phyloP scores from a whole-genome alignment of 2,329 filamentous ascomycete genomes.

The Tolypocladium tropicale region DNA sequence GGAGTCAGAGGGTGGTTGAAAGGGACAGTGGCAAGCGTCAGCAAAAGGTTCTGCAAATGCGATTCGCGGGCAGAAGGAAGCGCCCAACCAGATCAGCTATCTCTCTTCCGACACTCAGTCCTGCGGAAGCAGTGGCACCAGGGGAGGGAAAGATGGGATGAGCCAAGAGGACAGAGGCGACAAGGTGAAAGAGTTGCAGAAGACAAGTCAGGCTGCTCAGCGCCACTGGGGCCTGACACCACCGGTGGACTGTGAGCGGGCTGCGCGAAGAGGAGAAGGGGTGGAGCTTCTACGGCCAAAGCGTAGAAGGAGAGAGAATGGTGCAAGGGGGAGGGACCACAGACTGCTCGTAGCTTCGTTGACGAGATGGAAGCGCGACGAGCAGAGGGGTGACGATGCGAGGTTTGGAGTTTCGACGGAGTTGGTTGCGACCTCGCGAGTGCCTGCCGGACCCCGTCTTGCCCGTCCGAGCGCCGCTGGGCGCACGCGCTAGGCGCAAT shows the following conservation, averaged over 20 bases:
- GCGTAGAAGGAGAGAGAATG: background rate
- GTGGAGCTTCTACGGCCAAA: background rate
- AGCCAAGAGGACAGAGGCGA: background rate
- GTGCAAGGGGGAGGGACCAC: background rate
- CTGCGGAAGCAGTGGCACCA: slow-evolving; percentile 3
- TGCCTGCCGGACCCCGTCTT: background rate
- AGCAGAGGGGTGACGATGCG: background rate
- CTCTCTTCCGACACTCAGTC: slow-evolving; percentile 23
- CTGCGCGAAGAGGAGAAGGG: background rate
- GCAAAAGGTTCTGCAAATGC: slow-evolving; percentile 18
- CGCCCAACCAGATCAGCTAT: slow-evolving; percentile 32
- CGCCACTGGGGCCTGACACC: background rate
- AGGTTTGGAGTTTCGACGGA: background rate
- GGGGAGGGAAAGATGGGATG: no score
- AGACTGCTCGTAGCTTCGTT: background rate
- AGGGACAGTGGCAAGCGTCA: slow-evolving; percentile 20
- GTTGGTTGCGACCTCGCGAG: background rate
- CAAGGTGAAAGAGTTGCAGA: background rate
- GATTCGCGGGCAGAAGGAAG: slow-evolving; percentile 22
- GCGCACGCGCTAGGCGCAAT: background rate
- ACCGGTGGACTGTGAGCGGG: background rate
- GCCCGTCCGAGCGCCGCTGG: background rate
- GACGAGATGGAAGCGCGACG: background rate
- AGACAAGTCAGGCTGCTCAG: background rate
- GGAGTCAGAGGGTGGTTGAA: background rate